Evolutionary conservation across 306 rosid genomes (phyloP).

Genomic region (Begonia masoniana): DNA sequence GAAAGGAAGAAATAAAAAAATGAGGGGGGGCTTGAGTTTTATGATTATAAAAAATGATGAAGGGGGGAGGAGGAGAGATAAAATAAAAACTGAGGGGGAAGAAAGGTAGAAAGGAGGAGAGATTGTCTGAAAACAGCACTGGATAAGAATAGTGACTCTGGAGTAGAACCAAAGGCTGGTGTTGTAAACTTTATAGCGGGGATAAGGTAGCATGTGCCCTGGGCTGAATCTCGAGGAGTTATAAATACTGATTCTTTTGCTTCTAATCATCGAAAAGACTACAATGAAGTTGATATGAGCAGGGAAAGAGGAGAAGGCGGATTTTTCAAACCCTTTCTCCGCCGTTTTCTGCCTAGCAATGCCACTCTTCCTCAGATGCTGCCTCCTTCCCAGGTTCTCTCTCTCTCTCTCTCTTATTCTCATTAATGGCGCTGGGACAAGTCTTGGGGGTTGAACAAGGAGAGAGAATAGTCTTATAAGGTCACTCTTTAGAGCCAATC

Average conservation of each 20-base stretch:
- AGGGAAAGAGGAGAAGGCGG: slow-evolving; percentile 21
- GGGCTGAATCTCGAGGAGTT: slow-evolving; percentile 56
- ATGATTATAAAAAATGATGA: too few relatives aligned
- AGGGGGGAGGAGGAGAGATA: too few relatives aligned
- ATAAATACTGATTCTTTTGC: slow-evolving; percentile 32
- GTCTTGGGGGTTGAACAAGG: too few relatives aligned
- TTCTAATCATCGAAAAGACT: slow-evolving; percentile 21
- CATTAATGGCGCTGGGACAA: not conserved
- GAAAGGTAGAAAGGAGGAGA: not conserved
- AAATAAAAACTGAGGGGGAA: too few relatives aligned
- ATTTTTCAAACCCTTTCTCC: slow-evolving; percentile 23
- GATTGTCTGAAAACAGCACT: not conserved
- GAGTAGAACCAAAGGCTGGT: too few relatives aligned
- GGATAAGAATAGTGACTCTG: too few relatives aligned
- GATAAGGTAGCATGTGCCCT: slow-evolving; percentile 38
- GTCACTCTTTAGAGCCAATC: too few relatives aligned
- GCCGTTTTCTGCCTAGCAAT: slow-evolving; percentile 14
- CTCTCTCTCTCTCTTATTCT: not conserved
- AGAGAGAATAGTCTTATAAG: too few relatives aligned
- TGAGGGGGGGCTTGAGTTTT: too few relatives aligned
- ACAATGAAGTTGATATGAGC: slow-evolving; percentile 35
- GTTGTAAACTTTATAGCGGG: not conserved
- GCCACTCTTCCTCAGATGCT: slow-evolving; percentile 23
- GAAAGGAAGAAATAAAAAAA: too few relatives aligned
- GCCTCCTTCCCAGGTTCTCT: slow-evolving; percentile 49